A percentile compares a stretch with the other conserved stretches of the same genome.
These are phyloP conservation scores for Pulveroboletus sp. DNA, from an alignment of 768 basidiomycete genomes.

Conservation along the genomic window DNA sequence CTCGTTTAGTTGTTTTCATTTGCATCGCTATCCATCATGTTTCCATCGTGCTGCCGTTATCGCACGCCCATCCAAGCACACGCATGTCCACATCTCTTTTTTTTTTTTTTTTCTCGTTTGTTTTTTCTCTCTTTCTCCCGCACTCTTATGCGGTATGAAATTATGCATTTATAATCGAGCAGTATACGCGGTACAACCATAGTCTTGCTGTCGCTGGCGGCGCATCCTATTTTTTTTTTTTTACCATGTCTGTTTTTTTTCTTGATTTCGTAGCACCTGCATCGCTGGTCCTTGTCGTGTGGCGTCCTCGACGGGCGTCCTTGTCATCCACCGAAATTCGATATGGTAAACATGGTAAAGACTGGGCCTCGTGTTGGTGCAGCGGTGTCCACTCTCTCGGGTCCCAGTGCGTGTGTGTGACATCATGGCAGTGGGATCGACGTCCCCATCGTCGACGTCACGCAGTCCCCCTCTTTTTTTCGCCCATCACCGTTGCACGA, in stretches of 20 bases:
- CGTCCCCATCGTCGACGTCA: too few relatives aligned
- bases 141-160: slow-evolving; percentile 18
- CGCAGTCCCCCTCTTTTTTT: too few relatives aligned
- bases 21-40: slow-evolving; percentile 25
- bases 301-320: slow-evolving; percentile 17
- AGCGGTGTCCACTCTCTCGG: too few relatives aligned
- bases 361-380: neutral
- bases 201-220: slow-evolving; percentile 27
- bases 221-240: neutral
- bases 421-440: too few relatives aligned
- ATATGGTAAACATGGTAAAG: slow-evolving; percentile 10
- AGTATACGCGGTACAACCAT: slow-evolving; percentile 23
- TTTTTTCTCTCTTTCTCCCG: neutral
- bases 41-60: slow-evolving; percentile 5
- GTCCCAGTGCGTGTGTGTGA: too few relatives aligned
- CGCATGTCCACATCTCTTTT: slow-evolving; percentile 7
- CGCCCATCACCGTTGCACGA: too few relatives aligned
- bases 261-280: slow-evolving; percentile 14
- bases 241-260: slow-evolving; percentile 12
- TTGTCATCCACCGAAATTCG: neutral
- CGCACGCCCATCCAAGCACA: slow-evolving; percentile 16
- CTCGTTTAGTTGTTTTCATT: slow-evolving; percentile 9
- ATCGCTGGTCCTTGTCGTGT: slow-evolving; percentile 11
- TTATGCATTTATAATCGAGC: slow-evolving; percentile 27
- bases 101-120: neutral